Evolutionary conservation across 768 basidiomycete species (phyloP).

Genomic region (Chalciporus pseudorubinellus): DNA sequence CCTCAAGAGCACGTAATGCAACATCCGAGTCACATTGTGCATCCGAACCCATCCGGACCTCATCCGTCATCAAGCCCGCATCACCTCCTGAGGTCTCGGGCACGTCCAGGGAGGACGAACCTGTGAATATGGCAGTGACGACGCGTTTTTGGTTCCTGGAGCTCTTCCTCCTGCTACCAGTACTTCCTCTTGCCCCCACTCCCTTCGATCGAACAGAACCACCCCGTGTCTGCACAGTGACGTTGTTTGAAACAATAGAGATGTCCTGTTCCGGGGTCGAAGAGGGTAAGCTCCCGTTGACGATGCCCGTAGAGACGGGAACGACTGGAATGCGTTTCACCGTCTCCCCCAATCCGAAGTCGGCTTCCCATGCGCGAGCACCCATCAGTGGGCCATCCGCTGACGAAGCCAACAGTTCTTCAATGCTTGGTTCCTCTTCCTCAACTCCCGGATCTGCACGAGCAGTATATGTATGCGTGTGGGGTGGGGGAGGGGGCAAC

Average conservation of each 20-base stretch:
- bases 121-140: slow-evolving; percentile 33
- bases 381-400: slow-evolving; percentile 20
- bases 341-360: slow-evolving; percentile 28
- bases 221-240: not conserved
- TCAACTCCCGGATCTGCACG: not conserved
- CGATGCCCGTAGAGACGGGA: not conserved
- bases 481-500: slow-evolving; percentile 17
- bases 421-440: slow-evolving; percentile 28
- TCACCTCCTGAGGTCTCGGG: not conserved
- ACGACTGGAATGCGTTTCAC: slow-evolving; percentile 25
- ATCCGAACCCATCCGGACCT: not conserved
- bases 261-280: not conserved
- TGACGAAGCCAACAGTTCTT: slow-evolving; percentile 28
- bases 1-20: slow-evolving; percentile 18
- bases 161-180: slow-evolving; percentile 9
- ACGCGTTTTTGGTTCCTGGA: slow-evolving; percentile 16
- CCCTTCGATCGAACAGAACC: slow-evolving; percentile 3
- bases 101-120: not conserved
- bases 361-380: slow-evolving; percentile 33
- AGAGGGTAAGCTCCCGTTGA: not conserved
- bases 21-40: slow-evolving; percentile 4
- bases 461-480: not conserved
- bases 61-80: too few species aligned
- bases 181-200: not conserved
- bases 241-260: not conserved